Evolutionary conservation across 139 green algal species (phyloP).

Genomic region (Chlorella sp.): DNA sequence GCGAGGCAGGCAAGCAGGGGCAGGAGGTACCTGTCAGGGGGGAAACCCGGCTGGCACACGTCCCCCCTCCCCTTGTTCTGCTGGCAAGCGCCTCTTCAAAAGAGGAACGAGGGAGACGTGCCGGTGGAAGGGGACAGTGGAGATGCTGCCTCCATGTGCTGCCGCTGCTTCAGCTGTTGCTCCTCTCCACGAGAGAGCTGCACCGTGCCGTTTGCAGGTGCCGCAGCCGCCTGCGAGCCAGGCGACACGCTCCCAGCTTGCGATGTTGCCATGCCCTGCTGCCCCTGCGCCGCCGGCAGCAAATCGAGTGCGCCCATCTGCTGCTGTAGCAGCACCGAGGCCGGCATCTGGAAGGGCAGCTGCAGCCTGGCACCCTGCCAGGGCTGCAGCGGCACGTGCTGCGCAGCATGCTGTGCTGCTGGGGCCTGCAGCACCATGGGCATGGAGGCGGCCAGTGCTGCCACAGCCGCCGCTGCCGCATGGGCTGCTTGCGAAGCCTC

Average conservation of each 20-base stretch:
- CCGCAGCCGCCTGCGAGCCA: too few relatives aligned
- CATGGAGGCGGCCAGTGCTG: neutral
- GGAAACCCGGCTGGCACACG: neutral
- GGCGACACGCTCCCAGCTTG: too few relatives aligned
- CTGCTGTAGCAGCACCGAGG: too few relatives aligned
- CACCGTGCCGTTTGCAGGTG: neutral
- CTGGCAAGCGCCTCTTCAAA: too few relatives aligned
- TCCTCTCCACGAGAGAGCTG: neutral
- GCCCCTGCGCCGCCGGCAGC: too few relatives aligned
- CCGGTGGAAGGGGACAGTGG: neutral
- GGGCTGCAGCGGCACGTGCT: neutral
- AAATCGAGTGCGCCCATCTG: too few relatives aligned
- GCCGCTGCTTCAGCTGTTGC: slow-evolving; percentile 4
- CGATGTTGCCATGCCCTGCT: too few relatives aligned
- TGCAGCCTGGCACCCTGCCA: too few relatives aligned
- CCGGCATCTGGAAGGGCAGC: too few relatives aligned
- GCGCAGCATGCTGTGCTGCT: neutral
- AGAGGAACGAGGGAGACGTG: neutral
- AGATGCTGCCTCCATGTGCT: neutral
- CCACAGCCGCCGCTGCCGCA: neutral
- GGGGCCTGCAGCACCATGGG: neutral
- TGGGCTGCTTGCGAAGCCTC: neutral
- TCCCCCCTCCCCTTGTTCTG: too few relatives aligned
- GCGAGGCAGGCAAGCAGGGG: neutral
- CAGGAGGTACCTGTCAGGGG: neutral